A percentile compares a stretch with the other conserved stretches of the same genome.
These are phyloP conservation scores for Eleusine coracana DNA, from an alignment of 176 grass and related monocot genomes.

Conservation along the genomic window DNA sequence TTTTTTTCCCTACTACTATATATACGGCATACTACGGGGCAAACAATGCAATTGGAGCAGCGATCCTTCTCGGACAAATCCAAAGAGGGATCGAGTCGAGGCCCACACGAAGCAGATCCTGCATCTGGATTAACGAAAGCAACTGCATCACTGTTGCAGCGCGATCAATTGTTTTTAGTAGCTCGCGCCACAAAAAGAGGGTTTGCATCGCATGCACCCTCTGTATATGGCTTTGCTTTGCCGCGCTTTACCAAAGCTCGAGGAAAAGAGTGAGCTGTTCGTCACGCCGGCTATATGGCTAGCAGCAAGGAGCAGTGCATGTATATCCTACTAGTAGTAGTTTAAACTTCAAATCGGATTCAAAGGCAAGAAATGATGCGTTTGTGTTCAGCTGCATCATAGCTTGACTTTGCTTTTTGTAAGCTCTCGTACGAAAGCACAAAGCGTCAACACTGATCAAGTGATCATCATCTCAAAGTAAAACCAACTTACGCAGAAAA, in stretches of 20 bases:
- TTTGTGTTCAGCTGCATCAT: not conserved
- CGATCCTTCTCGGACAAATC: conserved; percentile 41
- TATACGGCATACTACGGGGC: not conserved
- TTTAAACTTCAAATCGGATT: conserved; percentile 33
- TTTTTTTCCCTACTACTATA: not conserved
- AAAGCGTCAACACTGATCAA: conserved; percentile 41
- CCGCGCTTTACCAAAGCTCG: conserved; percentile 52
- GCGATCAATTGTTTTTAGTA: conserved; percentile 45
- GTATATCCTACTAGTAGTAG: not conserved
- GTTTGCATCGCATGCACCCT: conserved; percentile 22
- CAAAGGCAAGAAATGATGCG: conserved; percentile 27
- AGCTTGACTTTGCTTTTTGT: conserved; percentile 35
- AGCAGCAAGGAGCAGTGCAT: not conserved
- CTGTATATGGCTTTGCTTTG: conserved; percentile 13
- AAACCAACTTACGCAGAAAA: conserved; percentile 39
- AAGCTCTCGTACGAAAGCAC: conserved; percentile 39
- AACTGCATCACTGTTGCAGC: conserved; percentile 31
- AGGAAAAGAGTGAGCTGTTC: conserved; percentile 38
- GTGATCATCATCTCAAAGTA: conserved; percentile 43
- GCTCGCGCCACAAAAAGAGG: conserved; percentile 26
- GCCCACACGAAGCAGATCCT: conserved; percentile 44
- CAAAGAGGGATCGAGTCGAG: conserved; percentile 42
- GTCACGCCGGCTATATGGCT: conserved; percentile 33
- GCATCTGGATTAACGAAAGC: conserved; percentile 61
- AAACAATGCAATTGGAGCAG: not conserved